Evolutionary conservation across 1,284 basidiomycete genomes (phyloP).

Genomic region (Irpex sp.): DNA sequence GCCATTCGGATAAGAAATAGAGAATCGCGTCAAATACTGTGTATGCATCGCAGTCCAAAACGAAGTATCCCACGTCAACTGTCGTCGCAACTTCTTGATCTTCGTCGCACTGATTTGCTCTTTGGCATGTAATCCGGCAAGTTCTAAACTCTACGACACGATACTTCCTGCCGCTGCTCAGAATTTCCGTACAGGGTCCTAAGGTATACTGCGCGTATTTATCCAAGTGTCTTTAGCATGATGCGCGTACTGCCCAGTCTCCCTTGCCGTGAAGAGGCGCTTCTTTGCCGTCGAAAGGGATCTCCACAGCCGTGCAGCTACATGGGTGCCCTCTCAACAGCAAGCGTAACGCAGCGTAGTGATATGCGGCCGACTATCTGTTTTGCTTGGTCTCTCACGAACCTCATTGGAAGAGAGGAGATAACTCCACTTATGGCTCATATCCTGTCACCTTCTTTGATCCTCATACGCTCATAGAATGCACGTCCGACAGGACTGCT

Average conservation of each 20-base stretch:
- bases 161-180: not conserved
- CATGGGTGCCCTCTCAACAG: too few relatives aligned
- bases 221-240: not conserved
- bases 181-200: not conserved
- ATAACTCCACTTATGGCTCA: not conserved
- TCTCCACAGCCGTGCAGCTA: not conserved
- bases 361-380: not conserved
- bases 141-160: not conserved
- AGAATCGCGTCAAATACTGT: not conserved
- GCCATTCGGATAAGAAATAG: conserved; percentile 69
- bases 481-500: not conserved
- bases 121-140: not conserved
- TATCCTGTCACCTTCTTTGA: not conserved
- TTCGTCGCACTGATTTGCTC: not conserved
- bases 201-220: not conserved
- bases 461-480: not conserved
- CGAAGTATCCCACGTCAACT: too few relatives aligned
- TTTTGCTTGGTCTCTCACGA: not conserved
- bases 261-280: too few relatives aligned
- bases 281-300: not conserved
- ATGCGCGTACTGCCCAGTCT: too few relatives aligned
- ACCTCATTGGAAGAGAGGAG: not conserved
- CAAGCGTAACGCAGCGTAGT: too few relatives aligned
- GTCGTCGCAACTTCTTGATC: too few relatives aligned
- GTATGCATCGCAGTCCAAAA: not conserved